Evolutionary conservation across 83 land plant genomes (phyloP).

Genomic region (Isoetes engelmannii): DNA sequence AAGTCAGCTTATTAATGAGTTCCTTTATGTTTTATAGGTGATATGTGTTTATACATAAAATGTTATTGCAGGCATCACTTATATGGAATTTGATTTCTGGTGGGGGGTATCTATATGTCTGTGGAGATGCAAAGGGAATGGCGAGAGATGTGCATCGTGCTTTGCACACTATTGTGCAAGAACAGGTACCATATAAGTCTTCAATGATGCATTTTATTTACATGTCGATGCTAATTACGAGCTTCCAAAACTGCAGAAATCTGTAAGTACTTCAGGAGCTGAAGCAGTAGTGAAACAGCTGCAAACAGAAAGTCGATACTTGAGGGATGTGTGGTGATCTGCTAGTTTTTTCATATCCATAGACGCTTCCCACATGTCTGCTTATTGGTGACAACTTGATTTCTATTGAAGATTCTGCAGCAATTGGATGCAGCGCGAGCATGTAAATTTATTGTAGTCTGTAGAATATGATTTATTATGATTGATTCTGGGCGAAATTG

Average conservation of each 20-base stretch:
- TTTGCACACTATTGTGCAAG: conserved; percentile 73
- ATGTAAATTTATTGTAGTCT: too few species aligned
- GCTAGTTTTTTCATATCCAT: too few species aligned
- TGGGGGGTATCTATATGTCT: conserved; percentile 82
- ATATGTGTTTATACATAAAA: background rate
- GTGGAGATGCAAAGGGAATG: conserved; percentile 99
- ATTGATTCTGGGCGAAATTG: too few species aligned
- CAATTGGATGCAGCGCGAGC: too few species aligned
- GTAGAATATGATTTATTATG: too few species aligned
- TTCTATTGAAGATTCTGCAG: too few species aligned
- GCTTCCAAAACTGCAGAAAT: conserved; percentile 36
- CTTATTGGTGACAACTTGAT: too few species aligned
- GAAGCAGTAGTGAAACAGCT: conserved; percentile 72
- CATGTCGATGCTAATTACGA: background rate
- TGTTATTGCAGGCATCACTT: conserved; percentile 46
- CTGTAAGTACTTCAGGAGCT: conserved; percentile 51
- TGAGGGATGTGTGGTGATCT: conserved; percentile 72
- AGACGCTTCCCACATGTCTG: too few species aligned
- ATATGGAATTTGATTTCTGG: conserved; percentile 61
- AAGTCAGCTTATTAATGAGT: background rate
- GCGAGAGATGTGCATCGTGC: conserved; percentile 86
- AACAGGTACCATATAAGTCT: conserved; percentile 46
- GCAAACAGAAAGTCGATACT: conserved; percentile 63
- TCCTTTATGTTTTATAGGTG: too few species aligned
- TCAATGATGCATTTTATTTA: background rate